Conservation (phyloP, 768 basidiomycete genomes). For the Mycena amicta region DNA sequence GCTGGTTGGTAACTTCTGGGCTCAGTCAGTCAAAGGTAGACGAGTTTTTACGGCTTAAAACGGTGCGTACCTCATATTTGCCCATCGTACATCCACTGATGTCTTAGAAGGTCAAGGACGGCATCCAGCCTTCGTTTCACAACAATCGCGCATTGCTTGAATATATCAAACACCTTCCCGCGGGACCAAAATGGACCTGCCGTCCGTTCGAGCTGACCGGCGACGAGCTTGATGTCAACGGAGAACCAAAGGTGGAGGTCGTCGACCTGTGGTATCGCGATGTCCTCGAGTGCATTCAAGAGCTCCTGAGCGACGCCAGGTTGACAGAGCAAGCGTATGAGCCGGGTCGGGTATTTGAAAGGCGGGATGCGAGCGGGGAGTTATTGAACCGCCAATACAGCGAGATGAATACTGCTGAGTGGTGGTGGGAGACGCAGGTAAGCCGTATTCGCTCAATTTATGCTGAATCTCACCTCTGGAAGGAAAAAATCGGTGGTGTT, state of each 20-base stretch:
- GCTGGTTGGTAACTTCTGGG: constrained; percentile 31
- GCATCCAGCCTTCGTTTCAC: constrained; percentile 8
- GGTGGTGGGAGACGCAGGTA: constrained; percentile 39
- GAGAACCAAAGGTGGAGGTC: constrained; percentile 3
- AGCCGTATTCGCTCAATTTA: neutral
- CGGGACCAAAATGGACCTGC: constrained; percentile 26
- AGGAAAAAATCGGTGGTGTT: too few species aligned
- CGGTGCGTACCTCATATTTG: neutral
- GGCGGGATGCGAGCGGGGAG: neutral
- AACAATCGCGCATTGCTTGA: constrained; percentile 22
- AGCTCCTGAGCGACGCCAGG: constrained; percentile 28
- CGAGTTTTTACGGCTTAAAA: constrained; percentile 30
- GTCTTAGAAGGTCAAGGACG: neutral
- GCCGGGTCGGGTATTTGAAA: constrained; percentile 21
- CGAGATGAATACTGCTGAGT: constrained; percentile 34
- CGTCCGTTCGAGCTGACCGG: constrained; percentile 23
- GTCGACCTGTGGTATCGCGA: constrained; percentile 31
- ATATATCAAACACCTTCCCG: constrained; percentile 24
- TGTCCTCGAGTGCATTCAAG: constrained; percentile 26
- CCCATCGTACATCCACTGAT: neutral
- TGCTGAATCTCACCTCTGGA: too few species aligned
- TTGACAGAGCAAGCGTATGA: constrained; percentile 30
- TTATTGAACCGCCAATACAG: constrained; percentile 12
- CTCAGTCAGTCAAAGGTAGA: constrained; percentile 31
- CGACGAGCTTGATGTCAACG: constrained; percentile 17